Evolutionary conservation across 2,329 filamentous ascomycete genomes (phyloP), one percentile per base, ranked within the genome.

Genomic region (Chaetomium sp.): DNA sequence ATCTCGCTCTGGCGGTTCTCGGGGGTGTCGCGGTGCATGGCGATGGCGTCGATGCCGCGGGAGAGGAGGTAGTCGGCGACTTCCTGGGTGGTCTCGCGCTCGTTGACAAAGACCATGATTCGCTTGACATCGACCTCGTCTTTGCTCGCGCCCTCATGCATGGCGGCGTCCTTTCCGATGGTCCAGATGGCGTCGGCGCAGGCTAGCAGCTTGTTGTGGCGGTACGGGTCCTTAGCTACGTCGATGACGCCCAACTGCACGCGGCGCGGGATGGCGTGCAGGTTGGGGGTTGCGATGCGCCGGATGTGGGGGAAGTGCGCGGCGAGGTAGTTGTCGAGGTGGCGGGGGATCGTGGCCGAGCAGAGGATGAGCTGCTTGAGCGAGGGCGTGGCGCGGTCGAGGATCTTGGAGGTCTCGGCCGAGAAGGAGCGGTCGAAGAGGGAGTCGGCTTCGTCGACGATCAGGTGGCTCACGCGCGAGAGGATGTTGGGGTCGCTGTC

Each of bases 401-500:
- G 80, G 62, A 99, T 89, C 54, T 82, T 80, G 9, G 83, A 87
- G 0, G 94, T 97, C 32, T 87, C 85, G 1, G 89, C 86, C 4
- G 88, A 81, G 74, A 99, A 99, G 57, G 90, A 95, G 56, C 91
- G 88, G 72, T 99, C 95, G 63, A 99, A 82, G 8, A 99, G 82
- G 4, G 91, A 96, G 72, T 99, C 94, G 1, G 95, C 95, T 75
- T 99, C 95, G 68, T 99, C 95, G 49, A 96, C 79, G 57, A 99
- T 81, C 9, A 99, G 79, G 68, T 97, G 89, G 1, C 83, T 85
- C 56, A 97, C 91, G 10, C 90, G 87, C n/a, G 89, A 91, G 38
- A 99, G 82, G 59, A 99, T 85, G 66, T 96, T 92, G 9, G 94
- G 94, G 62, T 96, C 91, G 19, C 85, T 86, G 62, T 95, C 85